Conservation (phyloP, 805 yeast genomes). For the Wickerhamiella hasegawae region DNA sequence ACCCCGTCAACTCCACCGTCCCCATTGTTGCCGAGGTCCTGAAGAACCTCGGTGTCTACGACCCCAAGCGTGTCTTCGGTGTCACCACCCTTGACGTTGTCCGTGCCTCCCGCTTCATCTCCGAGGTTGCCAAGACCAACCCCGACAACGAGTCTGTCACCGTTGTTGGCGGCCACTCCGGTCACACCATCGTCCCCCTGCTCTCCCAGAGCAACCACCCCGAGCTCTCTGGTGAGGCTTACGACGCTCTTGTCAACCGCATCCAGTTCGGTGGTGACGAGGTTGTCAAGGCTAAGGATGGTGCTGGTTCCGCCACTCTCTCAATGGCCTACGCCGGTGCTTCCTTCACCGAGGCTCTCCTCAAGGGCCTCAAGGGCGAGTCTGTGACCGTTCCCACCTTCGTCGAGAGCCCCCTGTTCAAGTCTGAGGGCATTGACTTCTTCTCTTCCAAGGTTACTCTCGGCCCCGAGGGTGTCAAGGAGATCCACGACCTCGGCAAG, state of each 20-base stretch:
- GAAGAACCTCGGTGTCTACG: conserved; percentile 71
- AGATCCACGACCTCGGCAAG: conserved; percentile 65
- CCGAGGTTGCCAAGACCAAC: conserved; percentile 52
- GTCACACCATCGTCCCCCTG: conserved; percentile 88
- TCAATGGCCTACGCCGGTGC: conserved; percentile 92
- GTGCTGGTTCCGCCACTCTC: conserved; percentile 85
- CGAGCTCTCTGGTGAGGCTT: conserved; percentile 45
- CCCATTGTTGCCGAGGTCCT: conserved; percentile 91
- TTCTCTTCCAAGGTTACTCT: conserved; percentile 90
- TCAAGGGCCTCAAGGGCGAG: conserved; percentile 29
- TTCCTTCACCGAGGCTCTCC: conserved; percentile 44
- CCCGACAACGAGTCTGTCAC: conserved; percentile 65
- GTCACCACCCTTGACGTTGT: conserved; percentile 89
- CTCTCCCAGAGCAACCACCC: conserved; percentile 59
- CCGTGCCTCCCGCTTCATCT: conserved; percentile 77
- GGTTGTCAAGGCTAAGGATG: conserved; percentile 84
- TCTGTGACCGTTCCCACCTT: conserved; percentile 36
- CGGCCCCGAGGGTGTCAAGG: conserved; percentile 79
- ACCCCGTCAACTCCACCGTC: conserved; percentile 95
- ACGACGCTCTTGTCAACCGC: conserved; percentile 58
- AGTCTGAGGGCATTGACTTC: conserved; percentile 85
- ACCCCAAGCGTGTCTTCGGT: conserved; percentile 87
- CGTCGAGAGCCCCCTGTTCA: conserved; percentile 60
- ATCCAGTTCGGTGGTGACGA: conserved; percentile 96
- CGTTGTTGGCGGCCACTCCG: conserved; percentile 96